Conservation (phyloP, 176 grass and related monocot species). For the Zoysia japonica region DNA sequence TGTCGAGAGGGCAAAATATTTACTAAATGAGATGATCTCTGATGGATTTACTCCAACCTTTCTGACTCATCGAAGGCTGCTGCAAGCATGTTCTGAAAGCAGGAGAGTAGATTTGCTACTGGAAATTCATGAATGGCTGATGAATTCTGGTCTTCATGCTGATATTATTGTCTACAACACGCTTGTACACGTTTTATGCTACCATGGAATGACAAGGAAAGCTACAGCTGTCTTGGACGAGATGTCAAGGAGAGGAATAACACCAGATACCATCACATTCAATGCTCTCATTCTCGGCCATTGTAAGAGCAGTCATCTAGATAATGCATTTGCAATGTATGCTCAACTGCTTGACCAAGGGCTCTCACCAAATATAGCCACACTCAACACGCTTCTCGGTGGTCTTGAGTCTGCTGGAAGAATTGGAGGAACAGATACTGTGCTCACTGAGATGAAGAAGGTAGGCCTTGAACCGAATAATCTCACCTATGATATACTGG, state of each 20-base stretch:
- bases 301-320: slow-evolving; percentile 66
- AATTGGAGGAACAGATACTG: slow-evolving; percentile 62
- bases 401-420: slow-evolving; percentile 68
- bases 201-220: slow-evolving; percentile 69
- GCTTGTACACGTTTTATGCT: slow-evolving; percentile 68
- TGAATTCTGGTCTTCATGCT: slow-evolving; percentile 53
- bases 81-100: slow-evolving; percentile 69
- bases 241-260: slow-evolving; percentile 69
- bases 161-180: slow-evolving; percentile 72
- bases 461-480: slow-evolving; percentile 52
- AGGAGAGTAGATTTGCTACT: slow-evolving; percentile 48
- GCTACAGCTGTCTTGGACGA: slow-evolving; percentile 65
- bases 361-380: slow-evolving; percentile 68
- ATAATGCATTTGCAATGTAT: slow-evolving; percentile 72
- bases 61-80: slow-evolving; percentile 56
- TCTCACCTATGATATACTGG: slow-evolving; percentile 87
- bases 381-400: slow-evolving; percentile 83
- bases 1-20: slow-evolving; percentile 54
- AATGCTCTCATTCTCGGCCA: slow-evolving; percentile 90
- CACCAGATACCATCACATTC: slow-evolving; percentile 67
- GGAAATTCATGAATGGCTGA: slow-evolving; percentile 72
- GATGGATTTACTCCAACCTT: slow-evolving; percentile 52
- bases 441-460: slow-evolving; percentile 74
- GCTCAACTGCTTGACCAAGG: slow-evolving; percentile 62
- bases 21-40: slow-evolving; percentile 66